These are phyloP conservation scores for Bothriochloa decipiens DNA, from an alignment of 176 grass and related monocot genomes.

Conservation along the genomic window DNA sequence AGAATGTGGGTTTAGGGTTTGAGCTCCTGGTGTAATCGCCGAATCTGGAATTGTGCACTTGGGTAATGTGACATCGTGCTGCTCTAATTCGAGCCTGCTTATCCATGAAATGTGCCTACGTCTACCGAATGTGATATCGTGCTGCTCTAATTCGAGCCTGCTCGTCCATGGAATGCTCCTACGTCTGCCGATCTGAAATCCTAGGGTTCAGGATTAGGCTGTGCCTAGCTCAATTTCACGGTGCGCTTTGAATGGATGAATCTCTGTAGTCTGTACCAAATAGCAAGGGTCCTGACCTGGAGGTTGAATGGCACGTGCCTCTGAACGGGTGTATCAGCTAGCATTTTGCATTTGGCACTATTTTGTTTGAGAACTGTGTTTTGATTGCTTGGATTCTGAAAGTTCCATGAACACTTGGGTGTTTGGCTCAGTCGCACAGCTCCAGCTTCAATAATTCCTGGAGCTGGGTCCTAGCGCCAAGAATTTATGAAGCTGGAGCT, in stretches of 20 bases:
- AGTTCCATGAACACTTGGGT: conserved; percentile 7
- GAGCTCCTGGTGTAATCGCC: neutral
- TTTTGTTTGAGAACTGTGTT: conserved; percentile 5
- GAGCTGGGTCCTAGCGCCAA: neutral
- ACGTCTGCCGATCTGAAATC: conserved; percentile 12
- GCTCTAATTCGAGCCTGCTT: conserved; percentile 13
- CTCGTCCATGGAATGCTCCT: neutral
- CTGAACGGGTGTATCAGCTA: neutral
- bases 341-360: neutral
- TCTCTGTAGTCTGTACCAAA: neutral
- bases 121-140: neutral
- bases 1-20: conserved; percentile 42
- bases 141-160: conserved; percentile 17
- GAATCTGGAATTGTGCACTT: conserved; percentile 37
- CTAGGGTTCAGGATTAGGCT: neutral
- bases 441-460: neutral
- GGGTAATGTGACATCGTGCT: neutral
- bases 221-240: conserved; percentile 28
- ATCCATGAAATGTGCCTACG: conserved; percentile 2
- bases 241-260: neutral
- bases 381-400: conserved; percentile 24
- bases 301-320: neutral
- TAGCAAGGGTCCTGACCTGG: neutral
- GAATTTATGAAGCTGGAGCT: neutral
- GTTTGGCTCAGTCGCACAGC: neutral